phyloP scores from a whole-genome alignment of 2,329 filamentous ascomycete genomes.

The Canariomyces notabilis region DNA sequence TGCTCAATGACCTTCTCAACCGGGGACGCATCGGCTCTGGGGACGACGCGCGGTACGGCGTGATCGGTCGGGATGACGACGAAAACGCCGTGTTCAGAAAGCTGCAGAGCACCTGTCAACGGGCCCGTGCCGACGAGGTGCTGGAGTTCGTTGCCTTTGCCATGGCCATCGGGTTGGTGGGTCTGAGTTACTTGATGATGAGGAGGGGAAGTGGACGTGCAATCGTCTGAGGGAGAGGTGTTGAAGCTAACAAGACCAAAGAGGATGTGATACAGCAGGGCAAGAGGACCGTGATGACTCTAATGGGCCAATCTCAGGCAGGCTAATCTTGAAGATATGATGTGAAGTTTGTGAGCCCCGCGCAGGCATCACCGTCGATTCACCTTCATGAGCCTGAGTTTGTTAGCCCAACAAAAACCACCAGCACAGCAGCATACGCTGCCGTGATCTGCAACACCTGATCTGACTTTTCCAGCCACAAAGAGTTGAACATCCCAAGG shows the following conservation, averaged over 20 bases:
- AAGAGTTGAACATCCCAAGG: too few relatives aligned
- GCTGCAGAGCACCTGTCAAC: constrained; percentile 20
- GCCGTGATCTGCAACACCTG: too few relatives aligned
- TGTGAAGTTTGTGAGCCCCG: too few relatives aligned
- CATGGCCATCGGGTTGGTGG: constrained; percentile 5
- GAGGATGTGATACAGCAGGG: too few relatives aligned
- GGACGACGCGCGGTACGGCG: constrained; percentile 5
- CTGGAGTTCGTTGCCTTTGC: constrained; percentile 22
- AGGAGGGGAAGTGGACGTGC: constrained; percentile 2
- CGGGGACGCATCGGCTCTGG: constrained; percentile 2
- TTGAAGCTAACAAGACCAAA: not conserved
- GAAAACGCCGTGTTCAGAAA: not conserved
- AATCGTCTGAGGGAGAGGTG: not conserved
- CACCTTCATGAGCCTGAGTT: too few relatives aligned
- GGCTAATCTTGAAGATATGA: too few relatives aligned
- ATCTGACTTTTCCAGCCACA: too few relatives aligned
- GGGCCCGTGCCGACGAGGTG: constrained; percentile 16
- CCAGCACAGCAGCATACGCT: too few relatives aligned
- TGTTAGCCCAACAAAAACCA: too few relatives aligned
- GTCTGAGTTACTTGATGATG: constrained; percentile 9
- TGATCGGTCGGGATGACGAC: not conserved
- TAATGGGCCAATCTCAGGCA: too few relatives aligned
- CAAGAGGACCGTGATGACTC: too few relatives aligned
- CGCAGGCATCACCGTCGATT: too few relatives aligned
- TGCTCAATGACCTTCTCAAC: constrained; percentile 18